Percentiles rank a stretch among this genome's conserved stretches.
Conservation (phyloP, 768 basidiomycete genomes). For the Boletus edulis region DNA sequence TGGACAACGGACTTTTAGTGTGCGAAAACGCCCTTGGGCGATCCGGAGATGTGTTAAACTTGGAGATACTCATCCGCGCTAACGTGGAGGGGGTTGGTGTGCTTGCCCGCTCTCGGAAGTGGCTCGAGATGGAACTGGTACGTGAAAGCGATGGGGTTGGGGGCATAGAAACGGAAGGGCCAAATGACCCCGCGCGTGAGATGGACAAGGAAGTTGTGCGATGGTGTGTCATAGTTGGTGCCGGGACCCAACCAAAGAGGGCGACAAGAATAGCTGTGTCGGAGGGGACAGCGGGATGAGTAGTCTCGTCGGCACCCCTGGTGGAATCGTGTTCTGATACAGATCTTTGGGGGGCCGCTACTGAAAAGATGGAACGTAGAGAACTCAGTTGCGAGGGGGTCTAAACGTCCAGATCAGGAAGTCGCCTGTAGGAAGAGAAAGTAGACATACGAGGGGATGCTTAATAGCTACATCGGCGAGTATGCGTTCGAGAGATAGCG, state of each 20-base stretch:
- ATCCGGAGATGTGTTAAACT: slow-evolving; percentile 13
- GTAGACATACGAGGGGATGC: slow-evolving; percentile 65
- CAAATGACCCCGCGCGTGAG: slow-evolving; percentile 26
- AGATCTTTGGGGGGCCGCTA: slow-evolving; percentile 24
- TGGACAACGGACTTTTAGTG: slow-evolving; percentile 5
- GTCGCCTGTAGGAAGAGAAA: not conserved
- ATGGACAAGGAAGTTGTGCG: slow-evolving; percentile 19
- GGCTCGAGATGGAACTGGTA: slow-evolving; percentile 30
- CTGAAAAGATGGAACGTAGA: slow-evolving; percentile 45
- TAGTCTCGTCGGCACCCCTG: slow-evolving; percentile 10
- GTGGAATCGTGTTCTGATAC: slow-evolving; percentile 27
- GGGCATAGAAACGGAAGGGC: slow-evolving; percentile 29
- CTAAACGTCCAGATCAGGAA: slow-evolving; percentile 36
- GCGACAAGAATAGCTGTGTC: slow-evolving; percentile 40
- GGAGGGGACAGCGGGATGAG: slow-evolving; percentile 27
- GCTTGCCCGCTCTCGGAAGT: slow-evolving; percentile 14
- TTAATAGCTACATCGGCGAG: slow-evolving; percentile 56
- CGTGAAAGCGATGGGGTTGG: slow-evolving; percentile 32
- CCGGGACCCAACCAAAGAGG: slow-evolving; percentile 49
- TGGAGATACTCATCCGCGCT: slow-evolving; percentile 20
- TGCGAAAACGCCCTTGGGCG: slow-evolving; percentile 7
- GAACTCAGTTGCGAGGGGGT: slow-evolving; percentile 55
- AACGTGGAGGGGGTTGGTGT: slow-evolving; percentile 25
- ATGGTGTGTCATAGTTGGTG: slow-evolving; percentile 25
- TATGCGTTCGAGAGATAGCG: slow-evolving; percentile 49